Base-by-base conservation (phyloP, 352 stramenopile species). In the Phytopythium montanum region DNA sequence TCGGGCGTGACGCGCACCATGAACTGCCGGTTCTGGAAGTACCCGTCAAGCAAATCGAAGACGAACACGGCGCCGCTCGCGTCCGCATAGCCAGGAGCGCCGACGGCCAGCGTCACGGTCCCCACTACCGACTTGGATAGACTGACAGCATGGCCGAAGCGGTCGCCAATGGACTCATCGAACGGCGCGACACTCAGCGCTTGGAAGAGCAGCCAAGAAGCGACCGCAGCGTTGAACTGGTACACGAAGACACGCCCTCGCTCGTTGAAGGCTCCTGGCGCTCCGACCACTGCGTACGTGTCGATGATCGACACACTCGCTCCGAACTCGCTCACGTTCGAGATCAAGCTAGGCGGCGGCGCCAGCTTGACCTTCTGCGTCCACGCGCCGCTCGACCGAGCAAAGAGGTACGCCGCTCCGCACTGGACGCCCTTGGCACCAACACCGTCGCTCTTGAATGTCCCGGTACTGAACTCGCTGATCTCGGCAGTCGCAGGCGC, bases 191-290 rank as follows among this genome's bases (percentile, higher is more conserved):
- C 60, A 5, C 65, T 85, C 16, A 94, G 59, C 0, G 76, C 79
- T 70, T 94, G 83, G 23, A 92, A 93, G 1, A 92, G 69, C 5
- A 59, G 58, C 84, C 84, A 95, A 0, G 57, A 63, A 5, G 29
- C 9, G 7, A 60, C 66, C 0, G 60, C 64, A 2, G 60, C 64
- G 36, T 81, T 86, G 62, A 70, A 90, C 50, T 89, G 72, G 57
- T 95, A 95, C 21, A 95, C 70, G 26, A 84, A 95, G 6, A 77
- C 86, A 23, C 82, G 80, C 0, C 86, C 85, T 59, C 86, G 52
- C 45, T 90, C 74, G 10, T 72, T 19, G 60, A 66, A 86, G 0
- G 82, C 63, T 0, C 81, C 81, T 2, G 85, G 86, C 0, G 85
- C 85, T 10, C 79, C 85, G 16, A 94, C 66, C 0, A 71, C 78